A percentile compares a stretch with the other conserved stretches of the same genome.
phyloP scores from a whole-genome alignment of 495 filamentous ascomycete species.

The Penicillium fimorum region DNA sequence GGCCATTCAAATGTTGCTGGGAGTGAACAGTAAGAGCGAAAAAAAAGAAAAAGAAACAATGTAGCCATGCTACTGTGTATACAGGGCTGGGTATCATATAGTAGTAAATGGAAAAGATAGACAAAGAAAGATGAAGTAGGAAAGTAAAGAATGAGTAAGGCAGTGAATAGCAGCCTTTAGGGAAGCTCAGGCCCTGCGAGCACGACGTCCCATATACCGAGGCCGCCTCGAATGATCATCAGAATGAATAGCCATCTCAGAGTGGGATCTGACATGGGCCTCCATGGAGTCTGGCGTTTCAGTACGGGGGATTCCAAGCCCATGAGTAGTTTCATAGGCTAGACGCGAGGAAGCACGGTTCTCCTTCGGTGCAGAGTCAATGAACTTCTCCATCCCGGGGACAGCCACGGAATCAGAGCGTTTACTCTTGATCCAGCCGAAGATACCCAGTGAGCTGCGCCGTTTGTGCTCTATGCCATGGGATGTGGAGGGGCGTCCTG shows the following conservation, averaged over 20 bases:
- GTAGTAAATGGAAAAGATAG: not conserved
- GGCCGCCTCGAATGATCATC: slow-evolving; percentile 31
- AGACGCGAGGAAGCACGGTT: slow-evolving; percentile 16
- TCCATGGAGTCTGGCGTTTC: slow-evolving; percentile 22
- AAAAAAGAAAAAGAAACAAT: not conserved
- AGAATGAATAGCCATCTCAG: slow-evolving; percentile 20
- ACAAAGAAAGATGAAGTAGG: not conserved
- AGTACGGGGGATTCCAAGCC: slow-evolving; percentile 4
- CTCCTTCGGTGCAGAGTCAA: slow-evolving; percentile 14
- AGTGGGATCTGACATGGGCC: slow-evolving; percentile 13
- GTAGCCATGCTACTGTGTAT: not conserved
- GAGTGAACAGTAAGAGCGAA: not conserved
- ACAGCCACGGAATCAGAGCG: slow-evolving; percentile 19
- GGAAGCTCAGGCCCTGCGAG: slow-evolving; percentile 27
- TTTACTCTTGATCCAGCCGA: slow-evolving; percentile 47
- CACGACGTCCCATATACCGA: slow-evolving; percentile 41
- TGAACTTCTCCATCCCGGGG: slow-evolving; percentile 22
- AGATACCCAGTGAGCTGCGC: slow-evolving; percentile 41
- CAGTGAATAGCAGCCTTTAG: not conserved
- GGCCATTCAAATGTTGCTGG: not conserved
- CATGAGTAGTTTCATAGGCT: slow-evolving; percentile 9
- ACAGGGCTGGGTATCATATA: slow-evolving; percentile 17
- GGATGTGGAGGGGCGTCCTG: slow-evolving; percentile 31
- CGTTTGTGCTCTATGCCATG: slow-evolving; percentile 38
- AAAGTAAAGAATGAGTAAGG: not conserved